These are phyloP conservation scores for Lipomyces sp. DNA, from an alignment of 805 yeast species.

Conservation along the genomic window DNA sequence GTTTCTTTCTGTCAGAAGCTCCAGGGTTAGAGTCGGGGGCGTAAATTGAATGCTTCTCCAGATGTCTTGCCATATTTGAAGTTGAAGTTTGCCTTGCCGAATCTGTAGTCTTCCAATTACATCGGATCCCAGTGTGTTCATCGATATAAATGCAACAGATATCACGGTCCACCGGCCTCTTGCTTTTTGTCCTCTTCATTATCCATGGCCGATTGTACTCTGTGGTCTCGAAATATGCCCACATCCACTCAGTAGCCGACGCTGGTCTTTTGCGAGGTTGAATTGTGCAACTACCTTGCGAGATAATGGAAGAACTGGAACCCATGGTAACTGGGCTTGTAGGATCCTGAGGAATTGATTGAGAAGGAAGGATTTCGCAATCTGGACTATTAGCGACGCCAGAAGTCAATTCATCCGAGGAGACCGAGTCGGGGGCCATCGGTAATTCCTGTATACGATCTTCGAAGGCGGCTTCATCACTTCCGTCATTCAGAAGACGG, in stretches of 20 bases:
- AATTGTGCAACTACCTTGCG: background rate
- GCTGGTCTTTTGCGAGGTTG: background rate
- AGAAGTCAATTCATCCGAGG: background rate
- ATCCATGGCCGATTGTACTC: background rate
- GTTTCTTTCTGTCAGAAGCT: background rate
- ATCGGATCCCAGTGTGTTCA: slow-evolving; percentile 5
- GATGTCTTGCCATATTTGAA: slow-evolving; percentile 3
- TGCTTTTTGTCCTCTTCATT: background rate
- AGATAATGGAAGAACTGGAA: background rate
- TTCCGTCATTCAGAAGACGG: slow-evolving; percentile 1
- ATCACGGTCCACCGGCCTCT: background rate
- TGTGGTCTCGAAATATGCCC: background rate
- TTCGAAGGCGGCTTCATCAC: slow-evolving; percentile 1
- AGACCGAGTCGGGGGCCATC: background rate
- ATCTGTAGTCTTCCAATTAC: background rate
- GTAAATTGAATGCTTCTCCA: background rate
- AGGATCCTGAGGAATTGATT: background rate
- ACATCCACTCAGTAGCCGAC: slow-evolving; percentile 3
- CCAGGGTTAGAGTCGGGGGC: background rate
- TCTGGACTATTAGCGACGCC: slow-evolving; percentile 1
- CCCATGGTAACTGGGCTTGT: background rate
- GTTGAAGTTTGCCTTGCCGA: slow-evolving; percentile 6
- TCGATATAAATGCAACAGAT: slow-evolving; percentile 6
- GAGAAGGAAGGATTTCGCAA: background rate
- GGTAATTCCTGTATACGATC: background rate